Evolutionary conservation across 768 basidiomycete species (phyloP).

Genomic region (Mycena alexandri): DNA sequence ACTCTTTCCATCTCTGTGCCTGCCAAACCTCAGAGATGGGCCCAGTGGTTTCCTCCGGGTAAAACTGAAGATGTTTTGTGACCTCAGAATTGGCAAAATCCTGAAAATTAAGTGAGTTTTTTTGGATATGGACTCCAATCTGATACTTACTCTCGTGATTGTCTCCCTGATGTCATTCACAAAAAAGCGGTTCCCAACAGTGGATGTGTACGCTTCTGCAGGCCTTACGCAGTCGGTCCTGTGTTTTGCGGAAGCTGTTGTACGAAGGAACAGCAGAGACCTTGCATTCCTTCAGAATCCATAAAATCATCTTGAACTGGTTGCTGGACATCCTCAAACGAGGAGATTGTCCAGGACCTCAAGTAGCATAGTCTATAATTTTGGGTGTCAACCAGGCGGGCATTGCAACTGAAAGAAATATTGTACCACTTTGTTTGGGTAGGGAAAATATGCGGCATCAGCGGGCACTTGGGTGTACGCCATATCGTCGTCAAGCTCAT

Average conservation of each 20-base stretch:
- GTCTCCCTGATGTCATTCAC: conserved; percentile 38
- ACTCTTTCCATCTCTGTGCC: conserved; percentile 29
- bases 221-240: not conserved
- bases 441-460: not conserved
- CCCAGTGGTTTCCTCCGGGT: conserved; percentile 30
- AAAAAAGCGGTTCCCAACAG: conserved; percentile 36
- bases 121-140: no score
- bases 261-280: conserved; percentile 34
- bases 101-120: not conserved
- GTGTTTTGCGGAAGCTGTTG: conserved; percentile 17
- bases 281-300: conserved; percentile 30
- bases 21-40: conserved; percentile 32
- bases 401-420: no score
- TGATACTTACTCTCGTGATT: conserved; percentile 18
- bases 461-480: not conserved
- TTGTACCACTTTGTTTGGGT: not conserved
- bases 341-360: conserved; percentile 40
- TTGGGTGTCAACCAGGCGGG: no score
- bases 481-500: not conserved
- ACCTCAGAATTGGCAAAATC: conserved; percentile 34
- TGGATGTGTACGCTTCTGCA: conserved; percentile 21
- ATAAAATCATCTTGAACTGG: conserved; percentile 38
- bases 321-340: conserved; percentile 34
- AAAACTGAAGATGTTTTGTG: conserved; percentile 29
- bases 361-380: conserved; percentile 23